phyloP scores from a whole-genome alignment of 345 rosid genomes.

The Syzygium aqueum region DNA sequence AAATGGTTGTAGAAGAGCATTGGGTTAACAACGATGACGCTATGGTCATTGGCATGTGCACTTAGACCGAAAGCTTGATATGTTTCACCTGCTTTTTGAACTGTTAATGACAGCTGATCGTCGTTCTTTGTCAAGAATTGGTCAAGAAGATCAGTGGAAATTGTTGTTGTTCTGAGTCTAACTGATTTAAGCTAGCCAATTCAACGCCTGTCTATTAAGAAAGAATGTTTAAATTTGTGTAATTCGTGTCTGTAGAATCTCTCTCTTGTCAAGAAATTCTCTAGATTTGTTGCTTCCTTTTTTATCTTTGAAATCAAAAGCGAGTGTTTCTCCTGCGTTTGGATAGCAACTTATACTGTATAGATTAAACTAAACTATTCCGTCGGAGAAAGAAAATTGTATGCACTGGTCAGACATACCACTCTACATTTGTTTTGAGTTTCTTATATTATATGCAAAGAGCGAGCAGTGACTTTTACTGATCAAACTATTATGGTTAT shows the following conservation, averaged over 20 bases:
- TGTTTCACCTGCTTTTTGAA: background rate
- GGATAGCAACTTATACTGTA: background rate
- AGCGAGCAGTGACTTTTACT: background rate
- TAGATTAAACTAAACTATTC: background rate
- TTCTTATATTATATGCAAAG: background rate
- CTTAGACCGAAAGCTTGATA: background rate
- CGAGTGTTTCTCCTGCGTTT: background rate
- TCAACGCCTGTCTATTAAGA: background rate
- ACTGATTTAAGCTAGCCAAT: background rate
- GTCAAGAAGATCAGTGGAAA: background rate
- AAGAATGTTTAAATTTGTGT: background rate
- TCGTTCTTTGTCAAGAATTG: background rate
- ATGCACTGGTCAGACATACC: background rate
- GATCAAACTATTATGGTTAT: background rate
- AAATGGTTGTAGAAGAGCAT: background rate
- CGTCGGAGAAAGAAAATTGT: background rate
- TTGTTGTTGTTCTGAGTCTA: background rate
- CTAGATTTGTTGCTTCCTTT: background rate
- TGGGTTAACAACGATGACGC: background rate
- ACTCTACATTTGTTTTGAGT: background rate
- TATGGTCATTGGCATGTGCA: background rate
- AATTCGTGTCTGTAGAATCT: background rate
- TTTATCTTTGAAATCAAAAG: background rate
- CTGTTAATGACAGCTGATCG: background rate
- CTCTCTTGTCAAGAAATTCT: background rate